phyloP scores from a whole-genome alignment of 75 land plant species.

The Adiantum capillusveneris region DNA sequence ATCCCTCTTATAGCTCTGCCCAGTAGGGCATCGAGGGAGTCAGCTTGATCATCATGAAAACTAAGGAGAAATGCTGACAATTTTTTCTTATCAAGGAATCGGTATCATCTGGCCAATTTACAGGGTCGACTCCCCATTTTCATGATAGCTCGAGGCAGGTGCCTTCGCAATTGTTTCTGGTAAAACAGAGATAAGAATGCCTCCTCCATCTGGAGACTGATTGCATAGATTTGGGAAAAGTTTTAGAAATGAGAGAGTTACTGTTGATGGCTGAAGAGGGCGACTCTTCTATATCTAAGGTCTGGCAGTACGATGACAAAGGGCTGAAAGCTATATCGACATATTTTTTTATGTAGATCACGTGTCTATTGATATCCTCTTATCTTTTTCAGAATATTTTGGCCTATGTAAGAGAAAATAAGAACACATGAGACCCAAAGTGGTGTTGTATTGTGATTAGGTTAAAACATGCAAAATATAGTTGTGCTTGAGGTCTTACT shows the following conservation, averaged over 20 bases:
- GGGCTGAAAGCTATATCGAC: neutral
- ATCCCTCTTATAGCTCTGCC: neutral
- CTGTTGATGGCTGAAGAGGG: neutral
- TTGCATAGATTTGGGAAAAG: neutral
- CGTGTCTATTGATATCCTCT: constrained; percentile 26
- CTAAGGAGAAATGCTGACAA: neutral
- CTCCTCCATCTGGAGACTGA: constrained; percentile 2
- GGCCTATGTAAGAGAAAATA: constrained; percentile 10
- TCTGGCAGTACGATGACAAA: neutral
- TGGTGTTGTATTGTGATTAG: no score
- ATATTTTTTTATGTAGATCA: constrained; percentile 14
- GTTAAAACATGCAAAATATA: no score
- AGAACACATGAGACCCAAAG: no score
- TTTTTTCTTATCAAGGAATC: neutral
- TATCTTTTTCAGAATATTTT: constrained; percentile 20
- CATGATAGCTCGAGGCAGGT: neutral
- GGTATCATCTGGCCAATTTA: neutral
- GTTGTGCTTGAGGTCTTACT: no score
- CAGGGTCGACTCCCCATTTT: neutral
- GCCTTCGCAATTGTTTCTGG: constrained; percentile 5
- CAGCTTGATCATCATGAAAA: neutral
- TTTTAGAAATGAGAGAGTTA: constrained; percentile 6
- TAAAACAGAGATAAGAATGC: constrained; percentile 39
- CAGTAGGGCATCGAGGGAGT: neutral
- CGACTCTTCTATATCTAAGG: constrained; percentile 21